These are phyloP conservation scores for Chrysanthemum lavandulifolium DNA, from an alignment of 129 eudicot species.

Conservation along the genomic window DNA sequence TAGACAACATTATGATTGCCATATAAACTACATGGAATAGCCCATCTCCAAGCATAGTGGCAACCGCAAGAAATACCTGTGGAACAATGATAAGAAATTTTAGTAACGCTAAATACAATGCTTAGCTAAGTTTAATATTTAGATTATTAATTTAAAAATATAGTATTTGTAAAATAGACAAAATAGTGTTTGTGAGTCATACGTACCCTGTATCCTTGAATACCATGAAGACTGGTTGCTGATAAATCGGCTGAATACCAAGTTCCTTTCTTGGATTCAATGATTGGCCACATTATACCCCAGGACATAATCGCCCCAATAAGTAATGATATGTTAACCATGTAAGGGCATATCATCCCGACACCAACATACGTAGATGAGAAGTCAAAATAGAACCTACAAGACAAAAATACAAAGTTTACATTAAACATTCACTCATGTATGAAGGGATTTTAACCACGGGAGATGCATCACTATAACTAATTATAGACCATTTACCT, in stretches of 20 bases:
- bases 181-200: no score
- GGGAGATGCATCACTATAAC: background rate
- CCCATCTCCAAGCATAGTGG: slow-evolving; percentile 72
- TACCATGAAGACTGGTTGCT: slow-evolving; percentile 53
- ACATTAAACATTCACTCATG: background rate
- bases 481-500: background rate
- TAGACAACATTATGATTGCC: slow-evolving; percentile 24
- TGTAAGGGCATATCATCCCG: slow-evolving; percentile 64
- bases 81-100: background rate
- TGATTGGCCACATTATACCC: slow-evolving; percentile 67
- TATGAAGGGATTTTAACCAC: background rate
- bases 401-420: background rate
- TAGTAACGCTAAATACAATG: background rate
- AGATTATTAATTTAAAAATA: no score
- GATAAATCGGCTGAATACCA: slow-evolving; percentile 48
- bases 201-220: slow-evolving; percentile 62
- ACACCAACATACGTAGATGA: slow-evolving; percentile 61
- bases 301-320: slow-evolving; percentile 62
- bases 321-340: slow-evolving; percentile 56
- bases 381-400: slow-evolving; percentile 67
- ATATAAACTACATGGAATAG: slow-evolving; percentile 49
- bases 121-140: no score
- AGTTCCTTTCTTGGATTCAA: slow-evolving; percentile 50
- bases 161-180: no score
- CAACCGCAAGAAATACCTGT: slow-evolving; percentile 62